Conservation (phyloP, 2,329 filamentous ascomycete species). For the Phyllosticta paracitricarpa region DNA sequence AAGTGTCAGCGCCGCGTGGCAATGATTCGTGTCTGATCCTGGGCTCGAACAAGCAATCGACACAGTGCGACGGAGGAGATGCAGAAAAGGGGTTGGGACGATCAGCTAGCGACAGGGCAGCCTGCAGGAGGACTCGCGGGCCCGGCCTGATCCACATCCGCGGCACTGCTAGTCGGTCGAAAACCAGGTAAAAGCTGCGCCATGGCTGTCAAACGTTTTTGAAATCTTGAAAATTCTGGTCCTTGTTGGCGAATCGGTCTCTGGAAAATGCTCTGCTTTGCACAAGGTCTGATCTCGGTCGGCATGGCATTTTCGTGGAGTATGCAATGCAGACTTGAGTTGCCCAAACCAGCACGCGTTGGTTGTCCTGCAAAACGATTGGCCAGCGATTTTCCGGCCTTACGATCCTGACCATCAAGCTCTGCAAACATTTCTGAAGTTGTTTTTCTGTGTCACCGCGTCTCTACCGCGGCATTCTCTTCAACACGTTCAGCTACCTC, state of each 20-base stretch:
- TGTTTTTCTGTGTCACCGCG: no score
- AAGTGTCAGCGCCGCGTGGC: not conserved
- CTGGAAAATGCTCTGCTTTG: not conserved
- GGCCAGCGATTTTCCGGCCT: no score
- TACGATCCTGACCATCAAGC: no score
- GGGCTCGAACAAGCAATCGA: not conserved
- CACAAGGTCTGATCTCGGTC: not conserved
- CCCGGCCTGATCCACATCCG: not conserved
- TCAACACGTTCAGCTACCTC: no score
- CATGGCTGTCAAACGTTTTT: not conserved
- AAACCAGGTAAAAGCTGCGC: not conserved
- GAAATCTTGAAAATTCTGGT: not conserved
- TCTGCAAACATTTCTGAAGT: no score
- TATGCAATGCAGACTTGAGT: no score
- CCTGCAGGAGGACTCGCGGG: not conserved
- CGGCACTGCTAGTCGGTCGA: not conserved
- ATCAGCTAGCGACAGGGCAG: not conserved
- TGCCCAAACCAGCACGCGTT: no score
- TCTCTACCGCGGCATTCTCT: no score
- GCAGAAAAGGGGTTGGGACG: not conserved
- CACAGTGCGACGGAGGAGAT: not conserved
- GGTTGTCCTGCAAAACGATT: no score
- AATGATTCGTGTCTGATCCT: not conserved
- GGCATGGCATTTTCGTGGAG: not conserved
- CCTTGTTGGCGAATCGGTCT: not conserved